Conservation (phyloP, 495 filamentous ascomycete species). For the Sordaria brevicollis region DNA sequence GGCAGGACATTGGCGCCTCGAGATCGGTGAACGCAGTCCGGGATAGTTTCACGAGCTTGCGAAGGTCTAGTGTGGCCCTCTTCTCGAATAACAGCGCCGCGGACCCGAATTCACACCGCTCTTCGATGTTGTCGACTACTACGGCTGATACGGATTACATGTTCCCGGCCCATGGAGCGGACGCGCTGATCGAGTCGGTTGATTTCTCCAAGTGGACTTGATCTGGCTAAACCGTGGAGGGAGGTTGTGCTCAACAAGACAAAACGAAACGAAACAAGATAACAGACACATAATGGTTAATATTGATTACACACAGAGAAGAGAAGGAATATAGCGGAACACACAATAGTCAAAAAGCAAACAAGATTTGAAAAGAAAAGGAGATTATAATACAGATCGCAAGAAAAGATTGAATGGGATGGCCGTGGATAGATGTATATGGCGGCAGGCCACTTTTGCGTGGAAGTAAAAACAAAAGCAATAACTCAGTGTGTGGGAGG, state of each 20-base stretch:
- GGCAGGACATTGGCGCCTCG: constrained; percentile 10
- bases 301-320: not conserved
- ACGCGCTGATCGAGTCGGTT: constrained; percentile 42
- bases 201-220: constrained; percentile 54
- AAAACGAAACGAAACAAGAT: not conserved
- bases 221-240: not conserved
- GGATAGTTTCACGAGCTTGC: constrained; percentile 39
- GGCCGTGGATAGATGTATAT: not conserved
- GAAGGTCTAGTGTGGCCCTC: constrained; percentile 44
- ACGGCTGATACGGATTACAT: constrained; percentile 38
- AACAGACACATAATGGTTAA: not conserved
- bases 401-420: not conserved
- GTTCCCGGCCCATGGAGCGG: constrained; percentile 23
- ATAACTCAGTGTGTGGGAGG: not conserved
- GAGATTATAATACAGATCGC: not conserved
- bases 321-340: not conserved
- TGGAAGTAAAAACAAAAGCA: not conserved
- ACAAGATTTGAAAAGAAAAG: not conserved
- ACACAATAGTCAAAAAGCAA: not conserved
- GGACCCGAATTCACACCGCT: constrained; percentile 40
- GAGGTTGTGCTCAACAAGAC: not conserved
- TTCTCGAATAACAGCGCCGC: constrained; percentile 34
- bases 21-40: constrained; percentile 34
- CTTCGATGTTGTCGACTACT: constrained; percentile 37
- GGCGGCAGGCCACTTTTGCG: not conserved